Percentiles rank a stretch among this genome's conserved stretches.
phyloP scores from a whole-genome alignment of 306 rosid genomes.

The Sicyos baderoa region DNA sequence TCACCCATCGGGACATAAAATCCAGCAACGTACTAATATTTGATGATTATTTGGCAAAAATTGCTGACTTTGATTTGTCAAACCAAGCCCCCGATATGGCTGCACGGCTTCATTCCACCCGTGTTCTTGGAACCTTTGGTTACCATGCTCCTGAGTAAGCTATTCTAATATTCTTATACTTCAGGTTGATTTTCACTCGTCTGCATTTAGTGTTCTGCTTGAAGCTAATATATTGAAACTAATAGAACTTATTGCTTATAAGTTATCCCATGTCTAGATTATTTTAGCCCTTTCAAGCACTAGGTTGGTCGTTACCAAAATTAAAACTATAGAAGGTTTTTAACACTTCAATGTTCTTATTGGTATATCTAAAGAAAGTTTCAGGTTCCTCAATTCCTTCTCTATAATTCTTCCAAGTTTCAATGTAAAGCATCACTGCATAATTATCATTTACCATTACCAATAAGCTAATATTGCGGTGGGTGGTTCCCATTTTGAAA shows the following conservation, averaged over 20 bases:
- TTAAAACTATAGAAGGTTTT: background rate
- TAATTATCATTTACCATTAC: background rate
- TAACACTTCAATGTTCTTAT: background rate
- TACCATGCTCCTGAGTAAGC: constrained; percentile 97
- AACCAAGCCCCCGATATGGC: constrained; percentile 98
- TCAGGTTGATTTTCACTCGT: constrained; percentile 15
- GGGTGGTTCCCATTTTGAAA: constrained; percentile 7
- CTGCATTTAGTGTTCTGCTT: background rate
- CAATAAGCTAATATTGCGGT: constrained; percentile 1
- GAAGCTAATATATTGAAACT: background rate
- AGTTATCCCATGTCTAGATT: background rate
- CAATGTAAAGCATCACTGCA: background rate
- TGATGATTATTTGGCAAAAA: constrained; percentile 78
- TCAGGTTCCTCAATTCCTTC: constrained; percentile 1
- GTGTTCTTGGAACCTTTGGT: constrained; percentile 93
- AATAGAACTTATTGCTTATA: background rate
- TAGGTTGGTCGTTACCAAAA: background rate
- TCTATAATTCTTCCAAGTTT: background rate
- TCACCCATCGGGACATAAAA: constrained; percentile 79
- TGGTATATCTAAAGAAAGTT: background rate
- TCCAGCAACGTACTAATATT: constrained; percentile 82
- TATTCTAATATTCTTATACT: background rate
- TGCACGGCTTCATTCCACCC: constrained; percentile 94
- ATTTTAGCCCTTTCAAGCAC: background rate
- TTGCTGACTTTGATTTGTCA: constrained; percentile 91